Evolutionary conservation across 257 asterid species (phyloP), one percentile per base, ranked within the genome.

Genomic region (Perilla frutescens): DNA sequence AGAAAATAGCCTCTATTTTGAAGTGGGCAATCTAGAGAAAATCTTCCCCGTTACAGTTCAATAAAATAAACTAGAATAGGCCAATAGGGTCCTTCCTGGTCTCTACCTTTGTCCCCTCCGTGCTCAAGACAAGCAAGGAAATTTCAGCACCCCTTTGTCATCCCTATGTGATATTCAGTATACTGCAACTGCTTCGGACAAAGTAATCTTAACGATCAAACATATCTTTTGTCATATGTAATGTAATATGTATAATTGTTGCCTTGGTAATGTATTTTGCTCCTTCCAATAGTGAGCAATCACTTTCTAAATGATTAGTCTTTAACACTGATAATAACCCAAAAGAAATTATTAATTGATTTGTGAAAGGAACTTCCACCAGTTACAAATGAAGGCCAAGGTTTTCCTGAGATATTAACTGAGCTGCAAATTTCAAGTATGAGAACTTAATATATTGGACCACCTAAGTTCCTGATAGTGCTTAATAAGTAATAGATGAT

Each of bases 291-390:
- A 13, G 49, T 48, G 54, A 48, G 54, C 4, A 48, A 48, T 48
- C 54, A 48, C 54, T 13, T 47, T 4, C n/a, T 11, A 50, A 50
- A 50, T 9, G 9, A 47, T 9, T 2, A 5, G 7, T 47, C n/a
- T 2, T 47, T 9, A 47, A 47, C 51, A 43, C 48, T 6, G 4
- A 50, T 50, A 4, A n/a, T 50, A 13, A n/a, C 56, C 26, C 13
- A n/a, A 4, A 5, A 50, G 29, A 15, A 40, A 62, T 39, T 14
- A 62, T 62, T 8, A 41, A 41, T 10, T 12, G 56, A 20, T 9
- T 15, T 69, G 6, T 49, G 55, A 26, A 34, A 69, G 66, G 53
- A 11, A 65, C 43, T 55, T 69, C 41, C 20, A 13, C 48, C 47
- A n/a, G 12, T 43, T 70, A 37, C 9, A 55, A 56, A 32, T 44